Evolutionary conservation across 2,329 filamentous ascomycete genomes (phyloP).

Genomic region (Xylaria sp.): DNA sequence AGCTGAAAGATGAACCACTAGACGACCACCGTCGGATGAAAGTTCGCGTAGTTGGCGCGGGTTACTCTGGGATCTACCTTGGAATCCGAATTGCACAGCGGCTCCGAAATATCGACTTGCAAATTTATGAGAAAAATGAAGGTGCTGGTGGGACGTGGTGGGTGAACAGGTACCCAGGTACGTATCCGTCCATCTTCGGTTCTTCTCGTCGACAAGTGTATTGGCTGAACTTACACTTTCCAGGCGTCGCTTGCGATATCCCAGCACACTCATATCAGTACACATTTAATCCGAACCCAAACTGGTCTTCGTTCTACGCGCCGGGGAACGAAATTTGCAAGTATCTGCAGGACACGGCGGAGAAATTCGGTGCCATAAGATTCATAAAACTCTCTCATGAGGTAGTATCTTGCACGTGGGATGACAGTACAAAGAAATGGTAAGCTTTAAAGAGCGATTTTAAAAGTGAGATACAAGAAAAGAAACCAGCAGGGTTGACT

Average conservation of each 20-base stretch:
- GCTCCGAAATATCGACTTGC: conserved; percentile 50
- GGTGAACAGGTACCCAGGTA: conserved; percentile 54
- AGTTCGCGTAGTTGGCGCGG: conserved; percentile 52
- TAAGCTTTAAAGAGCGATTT: conserved; percentile 26
- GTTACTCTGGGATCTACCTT: conserved; percentile 52
- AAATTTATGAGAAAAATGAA: conserved; percentile 52
- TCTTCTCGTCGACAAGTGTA: not conserved
- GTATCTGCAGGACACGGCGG: conserved; percentile 61
- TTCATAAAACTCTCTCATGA: conserved; percentile 59
- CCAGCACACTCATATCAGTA: conserved; percentile 66
- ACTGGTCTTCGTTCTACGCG: conserved; percentile 65
- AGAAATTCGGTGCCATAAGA: conserved; percentile 59
- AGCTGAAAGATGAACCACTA: conserved; percentile 46
- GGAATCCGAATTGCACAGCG: conserved; percentile 52
- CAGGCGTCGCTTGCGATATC: conserved; percentile 51
- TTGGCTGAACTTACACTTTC: conserved; percentile 21
- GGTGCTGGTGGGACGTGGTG: conserved; percentile 55
- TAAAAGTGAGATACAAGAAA: not conserved
- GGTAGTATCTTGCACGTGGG: conserved; percentile 56
- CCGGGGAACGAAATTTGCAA: conserved; percentile 60
- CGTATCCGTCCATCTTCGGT: not conserved
- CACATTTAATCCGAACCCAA: conserved; percentile 65
- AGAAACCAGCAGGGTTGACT: conserved; percentile 10
- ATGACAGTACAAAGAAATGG: conserved; percentile 55
- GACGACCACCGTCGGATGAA: conserved; percentile 50